Conservation (phyloP, 176 grass and related monocot species). For the Calamus simplicifolius region DNA sequence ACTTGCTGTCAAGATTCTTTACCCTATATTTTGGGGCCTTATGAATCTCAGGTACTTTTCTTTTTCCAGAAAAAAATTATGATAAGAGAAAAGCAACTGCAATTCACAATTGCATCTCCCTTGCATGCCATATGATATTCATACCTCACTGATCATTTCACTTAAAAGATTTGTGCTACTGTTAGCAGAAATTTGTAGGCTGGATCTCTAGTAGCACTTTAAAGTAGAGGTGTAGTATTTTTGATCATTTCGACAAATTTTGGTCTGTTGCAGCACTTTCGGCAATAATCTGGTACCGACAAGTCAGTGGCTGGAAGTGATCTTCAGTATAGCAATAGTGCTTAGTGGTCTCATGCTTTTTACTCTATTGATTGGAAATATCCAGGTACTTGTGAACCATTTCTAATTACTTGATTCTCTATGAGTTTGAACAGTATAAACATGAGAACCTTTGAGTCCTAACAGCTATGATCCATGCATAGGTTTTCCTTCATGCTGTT, state of each 20-base stretch:
- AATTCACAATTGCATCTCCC: too few species aligned
- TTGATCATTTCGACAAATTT: neutral
- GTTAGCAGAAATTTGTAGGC: too few species aligned
- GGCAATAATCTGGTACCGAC: constrained; percentile 92
- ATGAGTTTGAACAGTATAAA: too few species aligned
- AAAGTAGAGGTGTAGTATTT: neutral
- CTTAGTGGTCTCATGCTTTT: constrained; percentile 96
- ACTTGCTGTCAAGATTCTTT: constrained; percentile 82
- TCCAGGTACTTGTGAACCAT: constrained; percentile 41
- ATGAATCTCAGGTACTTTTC: constrained; percentile 85
- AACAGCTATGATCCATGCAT: neutral
- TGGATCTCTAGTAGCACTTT: too few species aligned
- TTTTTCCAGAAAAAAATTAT: neutral
- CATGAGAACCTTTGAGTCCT: neutral
- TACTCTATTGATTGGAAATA: constrained; percentile 93
- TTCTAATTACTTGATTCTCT: too few species aligned
- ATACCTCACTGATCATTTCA: too few species aligned
- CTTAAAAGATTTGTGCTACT: too few species aligned
- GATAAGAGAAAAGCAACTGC: too few species aligned
- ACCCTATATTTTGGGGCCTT: constrained; percentile 98
- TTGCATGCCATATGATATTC: too few species aligned
- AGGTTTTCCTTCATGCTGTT: constrained; percentile 93
- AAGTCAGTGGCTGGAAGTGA: constrained; percentile 82
- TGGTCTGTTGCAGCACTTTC: constrained; percentile 53
- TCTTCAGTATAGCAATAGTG: constrained; percentile 81